Base-by-base conservation (phyloP, 148 eudicot genomes). In the Fallopia convolvulus region DNA sequence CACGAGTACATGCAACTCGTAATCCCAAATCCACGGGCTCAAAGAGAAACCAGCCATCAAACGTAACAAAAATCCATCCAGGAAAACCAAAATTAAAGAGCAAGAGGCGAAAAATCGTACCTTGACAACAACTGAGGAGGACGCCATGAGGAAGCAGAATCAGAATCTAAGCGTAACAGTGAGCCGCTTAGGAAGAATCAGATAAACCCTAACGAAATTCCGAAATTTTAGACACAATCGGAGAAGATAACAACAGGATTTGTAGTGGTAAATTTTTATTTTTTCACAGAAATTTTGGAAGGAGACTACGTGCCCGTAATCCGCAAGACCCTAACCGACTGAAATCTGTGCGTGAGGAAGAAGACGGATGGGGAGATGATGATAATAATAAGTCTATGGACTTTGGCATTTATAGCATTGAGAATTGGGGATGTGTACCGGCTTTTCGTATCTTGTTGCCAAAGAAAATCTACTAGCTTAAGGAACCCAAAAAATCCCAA, bases 41-140 rank as follows among this genome's bases (percentile, higher is more conserved):
- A 53, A 47, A 53, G n/a, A 15, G 77, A 18, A 49, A 49, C 20
- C 58, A 75, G 1, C 23, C 32, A 18, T 55, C 49, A 75, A 20
- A 53, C n/a, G 30, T 26, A 75, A 53, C 52, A n/a, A 9, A 39
- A 63, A 74, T 5, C 23, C 53, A 47, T 21, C 23, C 2, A 20
- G 5, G 18, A 21, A 26, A 48, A 72, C 26, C n/a, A 8, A 17
- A 44, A 72, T 11, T 1, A 72, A 20, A 8, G 42, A 33, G 33
- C 20, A 13, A 23, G 65, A 46, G 70, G 36, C 1, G 44, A 55
- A 80, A 60, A 20, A 30, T 52, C 83, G 23, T 77, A 92, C 93
- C 97, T 92, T 90, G 79, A 92, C 73, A 39, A 90, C 90, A n/a
- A 91, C 52, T 13, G 86, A 80, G 40, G 87, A 78, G 40, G 87